Percentiles rank a stretch among this genome's conserved stretches.
Evolutionary conservation across 129 eudicot genomes (phyloP).

Genomic region (carrot (Daucus carota)): DH1_v3.0 NC_030389.2:15458501-15459000

Average conservation of each 20-base stretch:
- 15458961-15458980: constrained; percentile 78
- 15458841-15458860: background rate
- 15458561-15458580: constrained; percentile 91
- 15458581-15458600: constrained; percentile 87
- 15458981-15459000: background rate
- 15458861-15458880: background rate
- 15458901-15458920: constrained; percentile 97
- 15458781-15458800: constrained; percentile 97
- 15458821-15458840: constrained; percentile 61
- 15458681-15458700: constrained; percentile 12
- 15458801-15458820: constrained; percentile 89
- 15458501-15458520: background rate
- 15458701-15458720: background rate
- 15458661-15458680: constrained; percentile 93
- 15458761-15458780: constrained; percentile 97
- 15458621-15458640: constrained; percentile 98
- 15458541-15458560: constrained; percentile 2
- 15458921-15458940: constrained; percentile 96
- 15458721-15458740: constrained; percentile 1
- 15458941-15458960: constrained; percentile 87
- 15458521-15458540: background rate
- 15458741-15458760: constrained; percentile 61
- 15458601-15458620: constrained; percentile 98
- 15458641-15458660: constrained; percentile 90
- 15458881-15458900: constrained; percentile 22